Base-by-base conservation (phyloP, 768 basidiomycete species). In the Phylloporus sp. region DNA sequence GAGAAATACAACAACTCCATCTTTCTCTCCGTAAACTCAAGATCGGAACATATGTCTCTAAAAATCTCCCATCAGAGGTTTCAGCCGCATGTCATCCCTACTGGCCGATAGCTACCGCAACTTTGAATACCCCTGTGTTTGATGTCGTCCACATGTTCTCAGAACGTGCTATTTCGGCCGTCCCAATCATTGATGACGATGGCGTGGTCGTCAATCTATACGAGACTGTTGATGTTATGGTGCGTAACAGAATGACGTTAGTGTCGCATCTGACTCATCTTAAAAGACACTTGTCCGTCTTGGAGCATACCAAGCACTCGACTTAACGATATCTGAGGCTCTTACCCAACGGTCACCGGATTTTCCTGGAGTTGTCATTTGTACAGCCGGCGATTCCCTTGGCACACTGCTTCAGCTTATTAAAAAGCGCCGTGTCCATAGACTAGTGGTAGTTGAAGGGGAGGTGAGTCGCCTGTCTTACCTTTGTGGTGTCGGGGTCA, bases 111-210 rank as follows among this genome's bases (percentile, higher is more conserved):
- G 88, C 91, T 6, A 97, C 94, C 0, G 95, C 95, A 11, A 94
- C 85, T 28, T 76, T 95, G 62, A 75, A 84, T 50, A 97, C 95
- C 0, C 88, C 90, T 26, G 97, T 99, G 3, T 97, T 97, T 61
- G 94, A 98, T 63, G 93, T 98, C 53, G 97, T 98, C 3, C 97
- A 99, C 65, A 93, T 95, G 88, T 98, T 98, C 69, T 95, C 92
- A 0, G 90, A 94, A 69, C 81, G 88, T 38, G 87, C 94, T 24
- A 97, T 99, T 59, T 94, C 91, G 9, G 95, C 95, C 6, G 95
- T 99, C 6, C 97, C 97, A 8, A 97, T 99, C 65, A 79, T 98
- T 27, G 91, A 99, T 61, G 82, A 88, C 52, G 80, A 92, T 8
- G 95, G 95, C 9, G 80, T 94, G 47, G 97, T 99, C 36, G 80